Base-by-base conservation (phyloP, 148 eudicot genomes). In the Oxyria digyna region DNA sequence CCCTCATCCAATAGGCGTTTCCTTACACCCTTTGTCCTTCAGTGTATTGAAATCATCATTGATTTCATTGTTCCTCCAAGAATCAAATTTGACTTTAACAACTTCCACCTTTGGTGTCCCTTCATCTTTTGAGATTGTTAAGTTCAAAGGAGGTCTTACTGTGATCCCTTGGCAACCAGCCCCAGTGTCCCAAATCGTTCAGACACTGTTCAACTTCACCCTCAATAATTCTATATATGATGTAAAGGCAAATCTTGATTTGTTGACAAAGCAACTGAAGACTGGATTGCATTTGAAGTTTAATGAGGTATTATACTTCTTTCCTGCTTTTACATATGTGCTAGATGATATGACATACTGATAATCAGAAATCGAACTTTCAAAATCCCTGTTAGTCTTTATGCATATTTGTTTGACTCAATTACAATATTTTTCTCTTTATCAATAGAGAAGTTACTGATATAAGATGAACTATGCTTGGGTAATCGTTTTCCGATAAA, bases 81-180 rank as follows among this genome's bases (percentile, higher is more conserved):
- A 69, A 38, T 35, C 54, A 50, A 85, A 85, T 72, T 74, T 85
- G 79, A 80, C 85, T 32, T 55, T 82, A 71, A 82, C 81, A 37
- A 49, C 55, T 33, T 72, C 89, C 57, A 78, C 62, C 42, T 85
- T 85, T 48, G 86, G 86, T 68, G 59, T 68, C 63, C 80, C 89
- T 10, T 62, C 83, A 48, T 80, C 80, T 2, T 83, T 85, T 73
- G 79, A 85, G 71, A 72, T 82, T 57, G 43, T 80, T 55, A 78
- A 78, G 71, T 80, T 76, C 69, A 78, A 78, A 8, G 86, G 81
- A 55, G 89, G 89, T 62, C 66, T 85, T 24, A 80, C 89, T 62
- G 68, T 85, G 37, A 68, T 78, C 12, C 88, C 81, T 21, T 74
- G 67, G 62, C 71, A 48, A 71, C 73, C 76, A 67, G 71, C 68